These are phyloP conservation scores for Penicillium digitatum DNA, from an alignment of 2,329 filamentous ascomycete species.

Conservation along the genomic window DNA sequence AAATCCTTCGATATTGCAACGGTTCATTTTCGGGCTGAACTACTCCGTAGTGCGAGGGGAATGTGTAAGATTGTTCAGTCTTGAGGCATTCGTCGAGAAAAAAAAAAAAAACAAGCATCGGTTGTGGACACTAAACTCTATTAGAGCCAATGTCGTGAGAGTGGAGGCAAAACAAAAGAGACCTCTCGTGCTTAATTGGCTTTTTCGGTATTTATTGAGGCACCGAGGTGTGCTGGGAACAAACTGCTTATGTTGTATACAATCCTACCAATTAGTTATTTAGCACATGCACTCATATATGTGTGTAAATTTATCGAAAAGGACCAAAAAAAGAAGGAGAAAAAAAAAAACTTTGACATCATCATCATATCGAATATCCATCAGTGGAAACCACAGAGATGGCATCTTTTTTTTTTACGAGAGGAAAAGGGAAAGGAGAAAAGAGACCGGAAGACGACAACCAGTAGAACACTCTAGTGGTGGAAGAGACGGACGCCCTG, in stretches of 20 bases:
- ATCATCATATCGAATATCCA: constrained; percentile 23
- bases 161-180: too few relatives aligned
- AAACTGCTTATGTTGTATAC: too few relatives aligned
- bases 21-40: not conserved
- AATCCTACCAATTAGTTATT: too few relatives aligned
- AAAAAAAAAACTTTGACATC: constrained; percentile 26
- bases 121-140: not conserved
- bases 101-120: not conserved
- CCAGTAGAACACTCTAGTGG: constrained; percentile 58
- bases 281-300: not conserved
- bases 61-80: not conserved
- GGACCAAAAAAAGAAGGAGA: too few relatives aligned
- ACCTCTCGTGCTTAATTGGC: not conserved
- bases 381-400: constrained; percentile 3
- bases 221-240: too few relatives aligned
- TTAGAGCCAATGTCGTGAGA: not conserved
- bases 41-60: not conserved
- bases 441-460: constrained; percentile 4
- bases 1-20: not conserved
- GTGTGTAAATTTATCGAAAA: constrained; percentile 18
- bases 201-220: not conserved
- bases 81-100: not conserved
- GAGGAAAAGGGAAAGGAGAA: not conserved
- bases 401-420: constrained; percentile 16
- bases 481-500: constrained; percentile 93